A percentile compares a stretch with the other conserved stretches of the same genome.
Conservation (phyloP, 331 rosid genomes). For the Telfairia occidentalis region DNA sequence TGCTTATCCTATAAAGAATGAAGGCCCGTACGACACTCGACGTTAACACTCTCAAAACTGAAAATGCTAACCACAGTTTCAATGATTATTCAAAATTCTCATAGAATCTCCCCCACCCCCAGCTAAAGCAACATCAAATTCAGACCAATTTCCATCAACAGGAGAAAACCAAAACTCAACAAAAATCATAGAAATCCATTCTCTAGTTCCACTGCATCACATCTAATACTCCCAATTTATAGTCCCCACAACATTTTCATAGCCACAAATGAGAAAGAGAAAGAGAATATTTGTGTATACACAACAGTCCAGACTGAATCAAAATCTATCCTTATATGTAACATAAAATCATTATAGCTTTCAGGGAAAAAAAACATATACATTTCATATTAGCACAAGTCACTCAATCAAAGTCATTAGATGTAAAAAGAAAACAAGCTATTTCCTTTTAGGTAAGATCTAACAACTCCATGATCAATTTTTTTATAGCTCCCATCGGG, state of each 20-base stretch:
- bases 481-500: background rate
- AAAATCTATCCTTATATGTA: background rate
- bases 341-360: conserved; percentile 33
- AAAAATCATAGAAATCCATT: background rate
- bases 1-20: too few relatives aligned
- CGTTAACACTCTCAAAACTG: too few relatives aligned
- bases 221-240: background rate
- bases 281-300: background rate
- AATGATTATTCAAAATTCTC: background rate
- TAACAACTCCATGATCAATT: conserved; percentile 25
- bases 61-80: too few relatives aligned
- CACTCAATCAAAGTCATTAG: conserved; percentile 48
- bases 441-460: conserved; percentile 26
- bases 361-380: conserved; percentile 48
- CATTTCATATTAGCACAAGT: conserved; percentile 54
- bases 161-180: background rate
- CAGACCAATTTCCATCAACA: background rate
- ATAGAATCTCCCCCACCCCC: background rate
- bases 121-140: background rate
- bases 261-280: background rate
- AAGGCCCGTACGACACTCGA: too few relatives aligned
- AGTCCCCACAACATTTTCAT: background rate
- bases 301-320: background rate
- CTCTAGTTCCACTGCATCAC: background rate
- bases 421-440: conserved; percentile 41